Percentiles rank a stretch among this genome's conserved stretches.
phyloP scores from a whole-genome alignment of 2,329 filamentous ascomycete species.

The Aureobasidium sp. region DNA sequence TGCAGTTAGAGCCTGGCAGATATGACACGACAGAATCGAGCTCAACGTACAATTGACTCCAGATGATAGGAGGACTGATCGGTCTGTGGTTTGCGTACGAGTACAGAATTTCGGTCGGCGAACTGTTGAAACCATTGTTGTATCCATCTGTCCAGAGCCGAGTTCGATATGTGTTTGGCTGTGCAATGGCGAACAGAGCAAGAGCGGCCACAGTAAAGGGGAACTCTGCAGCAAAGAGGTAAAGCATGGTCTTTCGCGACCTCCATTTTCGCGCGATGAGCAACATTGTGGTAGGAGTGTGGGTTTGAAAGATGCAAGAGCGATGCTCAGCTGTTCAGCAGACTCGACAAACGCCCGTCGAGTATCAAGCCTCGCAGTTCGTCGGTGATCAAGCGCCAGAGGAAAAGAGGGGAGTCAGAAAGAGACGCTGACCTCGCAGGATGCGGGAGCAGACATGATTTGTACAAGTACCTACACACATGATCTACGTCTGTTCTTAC shows the following conservation, averaged over 20 bases:
- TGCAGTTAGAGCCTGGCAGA: not conserved
- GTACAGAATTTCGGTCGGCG: slow-evolving; percentile 62
- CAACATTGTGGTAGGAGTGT: slow-evolving; percentile 4
- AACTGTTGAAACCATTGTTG: slow-evolving; percentile 66
- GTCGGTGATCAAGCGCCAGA: not conserved
- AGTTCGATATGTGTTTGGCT: slow-evolving; percentile 65
- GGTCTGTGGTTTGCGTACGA: slow-evolving; percentile 65
- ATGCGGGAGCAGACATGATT: slow-evolving; percentile 7
- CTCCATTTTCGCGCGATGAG: slow-evolving; percentile 48
- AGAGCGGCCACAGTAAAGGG: slow-evolving; percentile 57
- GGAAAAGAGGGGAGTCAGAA: not conserved
- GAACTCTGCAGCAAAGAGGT: slow-evolving; percentile 60
- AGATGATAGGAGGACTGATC: slow-evolving; percentile 59
- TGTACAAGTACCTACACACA: not conserved
- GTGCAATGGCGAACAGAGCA: slow-evolving; percentile 64
- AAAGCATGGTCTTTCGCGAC: slow-evolving; percentile 45
- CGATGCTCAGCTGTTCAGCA: not conserved
- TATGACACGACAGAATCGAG: not conserved
- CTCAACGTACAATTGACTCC: slow-evolving; percentile 61
- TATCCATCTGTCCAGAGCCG: slow-evolving; percentile 67
- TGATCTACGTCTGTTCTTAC: not conserved
- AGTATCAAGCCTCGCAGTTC: not conserved
- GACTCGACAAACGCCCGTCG: not conserved
- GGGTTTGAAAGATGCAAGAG: not conserved
- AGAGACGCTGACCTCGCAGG: not conserved